A percentile compares a stretch with the other conserved stretches of the same genome.
These are phyloP conservation scores for Heliosperma pusillum DNA, from an alignment of 148 eudicot genomes.

Conservation along the genomic window DNA sequence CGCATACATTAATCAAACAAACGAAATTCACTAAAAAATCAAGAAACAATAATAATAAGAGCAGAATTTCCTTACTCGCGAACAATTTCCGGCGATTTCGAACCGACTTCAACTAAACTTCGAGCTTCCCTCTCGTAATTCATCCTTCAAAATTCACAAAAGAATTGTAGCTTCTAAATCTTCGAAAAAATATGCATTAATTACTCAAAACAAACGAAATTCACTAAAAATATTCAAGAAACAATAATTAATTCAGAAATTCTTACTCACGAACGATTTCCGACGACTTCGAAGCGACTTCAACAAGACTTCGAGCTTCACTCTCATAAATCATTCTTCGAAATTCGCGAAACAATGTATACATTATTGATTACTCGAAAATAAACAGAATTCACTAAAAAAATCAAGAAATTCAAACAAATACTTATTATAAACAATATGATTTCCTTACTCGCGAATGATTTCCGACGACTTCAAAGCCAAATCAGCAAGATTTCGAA, in stretches of 20 bases:
- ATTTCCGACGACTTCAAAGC: constrained; percentile 11
- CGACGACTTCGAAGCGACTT: constrained; percentile 4
- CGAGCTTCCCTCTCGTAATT: constrained; percentile 11
- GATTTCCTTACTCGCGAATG: constrained; percentile 11
- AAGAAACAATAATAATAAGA: not conserved
- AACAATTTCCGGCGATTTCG: not conserved
- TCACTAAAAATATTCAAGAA: not conserved
- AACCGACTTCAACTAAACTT: constrained; percentile 1
- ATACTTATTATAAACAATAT: rapidly evolving
- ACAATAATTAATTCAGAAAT: not conserved
- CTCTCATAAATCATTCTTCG: constrained; percentile 22
- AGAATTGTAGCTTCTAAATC: not conserved
- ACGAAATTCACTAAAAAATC: not conserved
- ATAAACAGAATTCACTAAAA: not conserved
- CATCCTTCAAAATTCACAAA: constrained; percentile 11
- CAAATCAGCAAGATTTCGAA: not conserved
- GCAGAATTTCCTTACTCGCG: constrained; percentile 10
- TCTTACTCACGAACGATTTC: constrained; percentile 13
- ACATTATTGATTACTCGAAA: not conserved
- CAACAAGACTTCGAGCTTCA: constrained; percentile 1
- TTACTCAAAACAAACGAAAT: not conserved
- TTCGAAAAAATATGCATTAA: not conserved
- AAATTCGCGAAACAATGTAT: not conserved
- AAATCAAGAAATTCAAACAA: not conserved
- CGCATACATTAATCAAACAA: not conserved